Percentiles rank a stretch among this genome's conserved stretches.
Evolutionary conservation across 495 filamentous ascomycete genomes (phyloP).

Genomic region (Penicillium malachiteum): DNA sequence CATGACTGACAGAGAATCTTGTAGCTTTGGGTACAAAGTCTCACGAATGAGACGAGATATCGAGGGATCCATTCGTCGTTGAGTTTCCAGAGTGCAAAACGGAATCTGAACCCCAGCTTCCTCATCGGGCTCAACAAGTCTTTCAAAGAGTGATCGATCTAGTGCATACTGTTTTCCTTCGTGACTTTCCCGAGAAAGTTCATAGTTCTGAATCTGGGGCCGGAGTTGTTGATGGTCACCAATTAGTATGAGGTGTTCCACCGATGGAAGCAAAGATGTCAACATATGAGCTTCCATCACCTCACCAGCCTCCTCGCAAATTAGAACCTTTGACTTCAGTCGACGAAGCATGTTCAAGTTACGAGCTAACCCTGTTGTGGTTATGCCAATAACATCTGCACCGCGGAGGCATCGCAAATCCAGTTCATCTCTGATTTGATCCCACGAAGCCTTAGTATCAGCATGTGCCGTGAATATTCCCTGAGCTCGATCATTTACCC

Average conservation of each 20-base stretch:
- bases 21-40: constrained; percentile 63
- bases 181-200: constrained; percentile 58
- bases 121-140: constrained; percentile 48
- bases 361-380: constrained; percentile 70
- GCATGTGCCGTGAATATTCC: neutral
- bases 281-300: constrained; percentile 72
- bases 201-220: constrained; percentile 66
- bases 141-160: constrained; percentile 68
- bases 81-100: constrained; percentile 58
- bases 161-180: constrained; percentile 57
- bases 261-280: constrained; percentile 63
- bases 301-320: constrained; percentile 79
- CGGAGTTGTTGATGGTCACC: constrained; percentile 75
- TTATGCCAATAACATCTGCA: constrained; percentile 46
- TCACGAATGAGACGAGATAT: constrained; percentile 59
- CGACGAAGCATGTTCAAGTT: constrained; percentile 61
- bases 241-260: constrained; percentile 74
- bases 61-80: constrained; percentile 76
- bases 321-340: constrained; percentile 62
- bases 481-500: neutral
- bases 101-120: constrained; percentile 39
- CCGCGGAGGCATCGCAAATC: constrained; percentile 5
- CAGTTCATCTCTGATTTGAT: constrained; percentile 1
- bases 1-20: constrained; percentile 54
- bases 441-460: neutral